phyloP scores from a whole-genome alignment of 2,329 filamentous ascomycete species.

The Fusarium avenaceum region DNA sequence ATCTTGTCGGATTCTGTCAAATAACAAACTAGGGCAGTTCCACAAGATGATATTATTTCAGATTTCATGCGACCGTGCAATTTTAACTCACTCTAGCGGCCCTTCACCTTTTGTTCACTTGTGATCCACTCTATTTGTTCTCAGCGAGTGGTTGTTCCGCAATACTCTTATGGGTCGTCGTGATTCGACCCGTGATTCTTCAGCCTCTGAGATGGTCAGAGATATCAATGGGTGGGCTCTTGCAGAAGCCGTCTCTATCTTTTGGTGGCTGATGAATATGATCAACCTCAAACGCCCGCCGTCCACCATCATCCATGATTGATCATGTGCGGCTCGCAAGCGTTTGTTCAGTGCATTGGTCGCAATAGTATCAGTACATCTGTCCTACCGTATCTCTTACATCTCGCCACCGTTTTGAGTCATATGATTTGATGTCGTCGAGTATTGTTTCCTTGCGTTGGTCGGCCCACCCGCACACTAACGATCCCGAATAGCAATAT shows the following conservation, averaged over 20 bases:
- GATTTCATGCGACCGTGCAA: conserved; percentile 38
- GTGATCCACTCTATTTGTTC: conserved; percentile 21
- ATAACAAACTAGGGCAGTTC: conserved; percentile 39
- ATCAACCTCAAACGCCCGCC: conserved; percentile 23
- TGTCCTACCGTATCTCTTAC: conserved; percentile 16
- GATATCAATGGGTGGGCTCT: conserved; percentile 18
- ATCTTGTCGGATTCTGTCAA: conserved; percentile 38
- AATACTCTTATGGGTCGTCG: conserved; percentile 28
- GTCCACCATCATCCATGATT: conserved; percentile 14
- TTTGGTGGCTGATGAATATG: conserved; percentile 14
- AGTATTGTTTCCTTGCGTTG: conserved; percentile 13
- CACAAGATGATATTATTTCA: conserved; percentile 43
- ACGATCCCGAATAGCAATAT: conserved; percentile 22
- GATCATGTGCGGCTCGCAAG: conserved; percentile 42
- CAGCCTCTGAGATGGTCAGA: conserved; percentile 17
- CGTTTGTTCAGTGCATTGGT: conserved; percentile 21
- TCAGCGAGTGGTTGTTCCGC: conserved; percentile 23
- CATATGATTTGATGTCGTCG: conserved; percentile 34
- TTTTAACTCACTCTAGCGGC: conserved; percentile 27
- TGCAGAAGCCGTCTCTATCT: conserved; percentile 6
- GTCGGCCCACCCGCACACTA: conserved; percentile 13
- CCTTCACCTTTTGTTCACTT: background rate
- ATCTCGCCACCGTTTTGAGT: conserved; percentile 34
- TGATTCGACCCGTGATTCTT: conserved; percentile 46
- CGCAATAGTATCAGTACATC: conserved; percentile 31